Conservation (phyloP, 1,284 basidiomycete genomes). For the Phlebopus sp. region DNA sequence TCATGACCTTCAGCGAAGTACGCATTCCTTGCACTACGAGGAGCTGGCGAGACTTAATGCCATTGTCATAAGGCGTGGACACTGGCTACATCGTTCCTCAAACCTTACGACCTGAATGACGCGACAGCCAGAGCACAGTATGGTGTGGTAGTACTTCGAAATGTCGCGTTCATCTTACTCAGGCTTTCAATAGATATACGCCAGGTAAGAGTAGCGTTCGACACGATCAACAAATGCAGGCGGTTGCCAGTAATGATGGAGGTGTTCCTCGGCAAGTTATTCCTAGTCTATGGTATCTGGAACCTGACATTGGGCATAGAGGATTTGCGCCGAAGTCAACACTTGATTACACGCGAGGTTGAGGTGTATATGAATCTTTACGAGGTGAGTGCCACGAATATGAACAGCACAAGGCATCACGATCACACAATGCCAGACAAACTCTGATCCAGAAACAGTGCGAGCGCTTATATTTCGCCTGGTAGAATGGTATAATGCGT, state of each 20-base stretch:
- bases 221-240: conserved; percentile 51
- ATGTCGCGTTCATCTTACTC: neutral
- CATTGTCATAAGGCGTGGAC: conserved; percentile 55
- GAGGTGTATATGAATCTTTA: conserved; percentile 54
- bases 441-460: conserved; percentile 47
- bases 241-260: conserved; percentile 63
- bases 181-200: conserved; percentile 41
- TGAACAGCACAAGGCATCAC: conserved; percentile 1
- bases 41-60: conserved; percentile 2
- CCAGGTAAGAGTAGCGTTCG: conserved; percentile 51
- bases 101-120: conserved; percentile 52
- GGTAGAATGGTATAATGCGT: conserved; percentile 64
- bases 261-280: conserved; percentile 56
- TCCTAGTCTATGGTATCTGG: neutral
- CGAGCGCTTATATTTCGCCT: conserved; percentile 53
- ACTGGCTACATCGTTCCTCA: conserved; percentile 52
- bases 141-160: conserved; percentile 30
- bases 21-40: conserved; percentile 12
- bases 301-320: conserved; percentile 39
- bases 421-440: conserved; percentile 35
- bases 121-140: conserved; percentile 32
- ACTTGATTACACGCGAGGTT: conserved; percentile 61
- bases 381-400: conserved; percentile 43
- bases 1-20: conserved; percentile 65
- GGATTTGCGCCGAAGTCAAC: conserved; percentile 56